A percentile compares a stretch with the other conserved stretches of the same genome.
Evolutionary conservation across 352 stramenopile genomes (phyloP).

Genomic region (Globisporangium mamillatum): DNA sequence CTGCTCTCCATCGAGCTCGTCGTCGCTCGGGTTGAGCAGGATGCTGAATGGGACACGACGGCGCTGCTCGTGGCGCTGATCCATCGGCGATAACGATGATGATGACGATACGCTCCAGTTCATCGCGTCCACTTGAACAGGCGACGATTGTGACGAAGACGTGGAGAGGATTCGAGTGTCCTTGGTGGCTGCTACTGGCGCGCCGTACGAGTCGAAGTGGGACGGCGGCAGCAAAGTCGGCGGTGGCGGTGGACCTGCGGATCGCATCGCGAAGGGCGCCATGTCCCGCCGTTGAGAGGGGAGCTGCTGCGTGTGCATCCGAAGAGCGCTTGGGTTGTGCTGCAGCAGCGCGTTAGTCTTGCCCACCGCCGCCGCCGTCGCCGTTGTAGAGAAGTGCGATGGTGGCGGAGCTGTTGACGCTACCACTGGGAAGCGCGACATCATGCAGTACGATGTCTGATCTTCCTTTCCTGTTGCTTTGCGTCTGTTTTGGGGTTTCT

Average conservation of each 20-base stretch:
- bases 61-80: neutral
- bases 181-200: neutral
- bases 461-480: neutral
- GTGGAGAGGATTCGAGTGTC: neutral
- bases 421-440: neutral
- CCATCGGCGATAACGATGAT: neutral
- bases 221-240: neutral
- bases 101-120: neutral
- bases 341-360: neutral
- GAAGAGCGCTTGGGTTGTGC: neutral
- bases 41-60: neutral
- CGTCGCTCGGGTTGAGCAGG: conserved; percentile 6
- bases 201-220: neutral
- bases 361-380: too few relatives aligned
- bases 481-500: neutral
- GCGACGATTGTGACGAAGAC: neutral
- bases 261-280: too few relatives aligned
- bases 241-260: neutral
- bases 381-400: neutral
- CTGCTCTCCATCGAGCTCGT: neutral
- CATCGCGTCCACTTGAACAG: neutral
- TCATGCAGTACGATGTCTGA: neutral
- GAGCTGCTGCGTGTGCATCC: neutral
- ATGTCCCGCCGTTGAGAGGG: neutral
- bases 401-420: neutral